Percentiles rank a stretch among this genome's conserved stretches.
These are phyloP conservation scores for Plectranthus barbatus DNA, from an alignment of 257 asterid species.

Conservation along the genomic window DNA sequence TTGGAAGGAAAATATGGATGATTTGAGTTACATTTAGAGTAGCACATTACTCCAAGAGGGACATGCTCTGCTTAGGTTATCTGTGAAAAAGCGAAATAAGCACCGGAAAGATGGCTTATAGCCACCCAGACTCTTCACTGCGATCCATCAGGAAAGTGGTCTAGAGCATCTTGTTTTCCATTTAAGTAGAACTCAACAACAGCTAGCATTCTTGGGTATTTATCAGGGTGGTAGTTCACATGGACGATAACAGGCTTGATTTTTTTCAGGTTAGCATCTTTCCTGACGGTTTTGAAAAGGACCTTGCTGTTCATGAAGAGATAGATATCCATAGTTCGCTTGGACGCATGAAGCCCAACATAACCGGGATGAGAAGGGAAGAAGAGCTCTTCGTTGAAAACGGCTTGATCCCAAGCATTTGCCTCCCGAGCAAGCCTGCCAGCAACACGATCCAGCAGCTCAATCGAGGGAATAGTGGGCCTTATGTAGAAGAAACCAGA, in stretches of 20 bases:
- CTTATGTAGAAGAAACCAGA: constrained; percentile 78
- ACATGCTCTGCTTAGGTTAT: constrained; percentile 3
- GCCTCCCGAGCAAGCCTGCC: constrained; percentile 41
- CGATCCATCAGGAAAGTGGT: constrained; percentile 73
- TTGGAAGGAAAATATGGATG: constrained; percentile 1
- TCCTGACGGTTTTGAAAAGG: constrained; percentile 68
- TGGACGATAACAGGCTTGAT: constrained; percentile 72
- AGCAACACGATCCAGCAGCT: constrained; percentile 81
- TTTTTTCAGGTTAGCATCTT: constrained; percentile 48
- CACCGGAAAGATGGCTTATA: not conserved
- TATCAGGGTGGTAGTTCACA: constrained; percentile 74
- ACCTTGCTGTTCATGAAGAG: constrained; percentile 83
- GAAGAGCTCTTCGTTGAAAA: constrained; percentile 69
- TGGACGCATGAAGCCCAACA: constrained; percentile 66
- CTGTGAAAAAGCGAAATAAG: constrained; percentile 2
- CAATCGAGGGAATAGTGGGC: constrained; percentile 73
- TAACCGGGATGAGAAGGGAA: constrained; percentile 79
- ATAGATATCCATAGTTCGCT: constrained; percentile 66
- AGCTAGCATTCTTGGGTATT: constrained; percentile 65
- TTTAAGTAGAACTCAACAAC: constrained; percentile 68
- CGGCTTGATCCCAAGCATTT: constrained; percentile 78
- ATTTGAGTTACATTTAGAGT: constrained; percentile 7
- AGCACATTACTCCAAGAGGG: constrained; percentile 3
- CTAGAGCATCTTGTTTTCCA: constrained; percentile 67
- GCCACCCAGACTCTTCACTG: not conserved